A percentile compares a stretch with the other conserved stretches of the same genome.
Conservation (phyloP, 2,329 filamentous ascomycete genomes). For the Trichoderma sp. region DNA sequence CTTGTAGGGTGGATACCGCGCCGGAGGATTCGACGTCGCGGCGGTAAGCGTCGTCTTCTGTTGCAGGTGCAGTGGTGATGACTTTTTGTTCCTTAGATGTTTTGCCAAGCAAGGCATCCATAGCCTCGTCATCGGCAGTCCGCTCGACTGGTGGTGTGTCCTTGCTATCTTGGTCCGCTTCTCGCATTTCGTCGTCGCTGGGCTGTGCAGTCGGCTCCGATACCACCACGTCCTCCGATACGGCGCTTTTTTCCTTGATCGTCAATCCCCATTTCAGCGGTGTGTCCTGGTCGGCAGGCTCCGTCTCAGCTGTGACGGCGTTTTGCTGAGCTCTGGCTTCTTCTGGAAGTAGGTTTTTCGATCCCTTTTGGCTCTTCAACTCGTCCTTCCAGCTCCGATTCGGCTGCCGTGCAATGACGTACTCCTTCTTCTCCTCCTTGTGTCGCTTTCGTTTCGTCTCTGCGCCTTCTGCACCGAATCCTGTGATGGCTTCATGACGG, state of each 20-base stretch:
- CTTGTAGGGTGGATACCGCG: slow-evolving; percentile 71
- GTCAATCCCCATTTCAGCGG: slow-evolving; percentile 56
- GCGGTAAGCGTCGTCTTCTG: slow-evolving; percentile 67
- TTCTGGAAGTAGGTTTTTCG: slow-evolving; percentile 58
- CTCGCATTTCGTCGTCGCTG: not conserved
- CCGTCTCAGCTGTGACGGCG: slow-evolving; percentile 30
- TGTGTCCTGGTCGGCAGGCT: slow-evolving; percentile 46
- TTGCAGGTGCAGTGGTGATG: slow-evolving; percentile 46
- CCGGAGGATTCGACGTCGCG: slow-evolving; percentile 70
- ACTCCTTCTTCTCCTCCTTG: slow-evolving; percentile 34
- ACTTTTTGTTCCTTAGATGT: slow-evolving; percentile 43
- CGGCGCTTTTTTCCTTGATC: slow-evolving; percentile 47
- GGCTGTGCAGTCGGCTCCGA: not conserved
- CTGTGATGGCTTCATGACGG: slow-evolving; percentile 48
- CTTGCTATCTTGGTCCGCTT: not conserved
- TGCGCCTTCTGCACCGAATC: slow-evolving; percentile 46
- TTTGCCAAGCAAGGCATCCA: slow-evolving; percentile 64
- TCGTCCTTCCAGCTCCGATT: slow-evolving; percentile 65
- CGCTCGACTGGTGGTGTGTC: slow-evolving; percentile 18
- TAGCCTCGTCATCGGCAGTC: slow-evolving; percentile 51
- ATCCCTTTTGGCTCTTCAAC: slow-evolving; percentile 43
- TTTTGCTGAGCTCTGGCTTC: slow-evolving; percentile 48
- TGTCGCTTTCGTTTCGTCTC: slow-evolving; percentile 39
- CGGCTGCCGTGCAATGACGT: slow-evolving; percentile 56
- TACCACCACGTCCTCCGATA: slow-evolving; percentile 49